Conservation (phyloP, 495 filamentous ascomycete species). For the Podospora tetraspora region DNA sequence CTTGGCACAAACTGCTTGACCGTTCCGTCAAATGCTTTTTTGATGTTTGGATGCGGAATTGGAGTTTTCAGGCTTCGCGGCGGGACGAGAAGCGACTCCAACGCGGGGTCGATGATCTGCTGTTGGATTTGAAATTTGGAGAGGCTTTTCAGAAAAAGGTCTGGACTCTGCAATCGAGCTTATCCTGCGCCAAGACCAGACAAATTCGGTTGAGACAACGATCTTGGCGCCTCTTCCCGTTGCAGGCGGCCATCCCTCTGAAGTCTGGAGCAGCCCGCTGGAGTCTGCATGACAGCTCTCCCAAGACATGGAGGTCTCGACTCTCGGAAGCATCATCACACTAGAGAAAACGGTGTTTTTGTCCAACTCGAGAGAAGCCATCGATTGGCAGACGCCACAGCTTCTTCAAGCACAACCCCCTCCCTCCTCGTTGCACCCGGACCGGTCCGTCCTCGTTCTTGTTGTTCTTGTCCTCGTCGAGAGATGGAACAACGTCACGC, state of each 20-base stretch:
- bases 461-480: neutral
- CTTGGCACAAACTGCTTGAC: too few species aligned
- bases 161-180: neutral
- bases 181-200: neutral
- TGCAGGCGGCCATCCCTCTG: neutral
- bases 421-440: neutral
- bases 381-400: too few species aligned
- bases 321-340: neutral
- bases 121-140: neutral
- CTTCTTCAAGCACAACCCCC: neutral
- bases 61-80: neutral
- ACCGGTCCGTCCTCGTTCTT: neutral
- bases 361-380: neutral
- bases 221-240: neutral
- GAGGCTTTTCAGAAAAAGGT: neutral
- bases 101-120: neutral
- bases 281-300: neutral
- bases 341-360: neutral
- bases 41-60: neutral
- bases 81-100: neutral
- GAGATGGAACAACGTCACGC: neutral
- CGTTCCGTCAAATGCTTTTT: too few species aligned
- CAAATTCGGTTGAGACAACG: neutral
- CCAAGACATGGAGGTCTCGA: too few species aligned
- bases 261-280: neutral